Evolutionary conservation across 805 yeast species (phyloP), one percentile per base, ranked within the genome.

Genomic region (Lipomyces chichibuensis): DNA sequence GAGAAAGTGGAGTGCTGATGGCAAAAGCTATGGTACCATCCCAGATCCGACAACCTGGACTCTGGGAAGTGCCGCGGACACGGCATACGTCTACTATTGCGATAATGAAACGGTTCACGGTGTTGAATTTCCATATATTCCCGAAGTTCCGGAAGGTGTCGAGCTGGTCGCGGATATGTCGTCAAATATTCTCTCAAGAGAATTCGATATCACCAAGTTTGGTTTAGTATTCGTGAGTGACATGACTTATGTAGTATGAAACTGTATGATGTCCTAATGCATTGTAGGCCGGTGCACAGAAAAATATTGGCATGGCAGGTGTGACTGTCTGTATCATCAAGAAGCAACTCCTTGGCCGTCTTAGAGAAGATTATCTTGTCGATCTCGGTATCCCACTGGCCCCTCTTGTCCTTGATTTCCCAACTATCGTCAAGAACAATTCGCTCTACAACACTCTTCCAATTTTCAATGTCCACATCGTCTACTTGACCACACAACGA

Each of bases 21-120:
- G 88, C 57, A 85, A 87, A 69, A 52, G 33, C 55, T 94, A 80
- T 75, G 87, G 88, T 43, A 80, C 80, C 39, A 87, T 93, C 73
- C 97, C 97, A 39, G 79, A 82, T 20, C 84, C 84, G 20, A 32
- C 62, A 33, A 71, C 62, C 23, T 92, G 96, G 96, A 84, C 84
- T 70, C 78, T 77, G 60, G 75, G 83, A 59, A 80, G 84, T 57
- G 82, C 86, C 29, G 80, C 81, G n/a, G 86, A 89, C 64, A 87
- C 92, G 32, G 92, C 98, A 1, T 95, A 88, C 76, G 85, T 94
- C 65, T 95, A 92, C 79, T 85, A 88, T 75, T 93, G 98, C 81
- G 99, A 95, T 79, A 95, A 95, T 79, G 99, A 95, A 81, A 95
- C 99, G 13, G 98, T 95, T 49, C 86, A 91, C 77, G 99, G 99